phyloP scores from a whole-genome alignment of 208 protist species.

The Leishmania martiniquensis region DNA sequence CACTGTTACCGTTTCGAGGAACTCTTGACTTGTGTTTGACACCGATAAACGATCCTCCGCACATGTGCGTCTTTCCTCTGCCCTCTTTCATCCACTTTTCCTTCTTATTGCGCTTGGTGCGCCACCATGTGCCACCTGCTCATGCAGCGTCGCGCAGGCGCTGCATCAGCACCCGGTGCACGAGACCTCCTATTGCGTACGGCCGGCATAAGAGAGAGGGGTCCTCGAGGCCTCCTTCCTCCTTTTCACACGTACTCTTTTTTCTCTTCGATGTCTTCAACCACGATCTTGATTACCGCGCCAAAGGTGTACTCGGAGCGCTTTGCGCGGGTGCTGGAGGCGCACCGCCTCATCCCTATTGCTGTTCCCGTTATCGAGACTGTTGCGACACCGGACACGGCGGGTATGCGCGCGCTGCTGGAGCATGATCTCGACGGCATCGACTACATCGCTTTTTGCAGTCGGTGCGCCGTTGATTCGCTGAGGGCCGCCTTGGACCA shows the following conservation, averaged over 20 bases:
- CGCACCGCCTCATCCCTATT: conserved; percentile 9
- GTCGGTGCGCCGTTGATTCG: conserved; percentile 23
- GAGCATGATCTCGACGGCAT: conserved; percentile 7
- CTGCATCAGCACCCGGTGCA: not conserved
- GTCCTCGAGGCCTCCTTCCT: not conserved
- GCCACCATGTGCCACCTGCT: not conserved
- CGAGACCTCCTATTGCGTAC: not conserved
- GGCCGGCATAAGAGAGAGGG: not conserved
- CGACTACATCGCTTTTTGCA: conserved; percentile 28
- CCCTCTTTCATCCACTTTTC: not conserved
- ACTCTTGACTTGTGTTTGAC: not conserved
- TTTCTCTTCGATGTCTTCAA: not conserved
- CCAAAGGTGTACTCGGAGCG: conserved; percentile 21
- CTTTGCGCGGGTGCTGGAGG: conserved; percentile 19
- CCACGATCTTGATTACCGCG: conserved; percentile 12
- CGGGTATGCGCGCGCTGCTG: conserved; percentile 11
- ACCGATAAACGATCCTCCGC: not conserved
- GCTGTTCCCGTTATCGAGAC: conserved; percentile 21
- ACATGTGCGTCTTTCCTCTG: not conserved
- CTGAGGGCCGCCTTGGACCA: not conserved
- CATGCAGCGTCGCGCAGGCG: not conserved
- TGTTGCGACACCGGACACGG: conserved; percentile 17
- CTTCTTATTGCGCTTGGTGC: not conserved
- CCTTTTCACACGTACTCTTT: not conserved
- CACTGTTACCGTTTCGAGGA: not conserved